Conservation (phyloP, 495 filamentous ascomycete genomes). For the Neurospora sp. region DNA sequence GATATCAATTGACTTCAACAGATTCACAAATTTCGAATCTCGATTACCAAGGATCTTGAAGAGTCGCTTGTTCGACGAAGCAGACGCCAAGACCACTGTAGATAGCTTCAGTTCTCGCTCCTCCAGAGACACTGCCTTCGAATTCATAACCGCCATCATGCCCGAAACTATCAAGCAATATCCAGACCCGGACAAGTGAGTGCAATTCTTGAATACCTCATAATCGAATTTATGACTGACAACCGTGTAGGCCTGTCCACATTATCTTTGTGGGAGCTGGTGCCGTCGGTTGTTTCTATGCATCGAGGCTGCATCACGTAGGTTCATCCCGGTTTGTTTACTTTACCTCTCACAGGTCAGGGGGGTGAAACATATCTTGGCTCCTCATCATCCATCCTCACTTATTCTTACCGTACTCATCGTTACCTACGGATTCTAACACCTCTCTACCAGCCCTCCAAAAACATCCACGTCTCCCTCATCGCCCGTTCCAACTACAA, state of each 20-base stretch:
- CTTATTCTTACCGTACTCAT: neutral
- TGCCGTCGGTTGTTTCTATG: constrained; percentile 51
- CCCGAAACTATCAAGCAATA: constrained; percentile 9
- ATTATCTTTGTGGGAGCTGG: constrained; percentile 49
- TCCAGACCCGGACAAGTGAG: constrained; percentile 16
- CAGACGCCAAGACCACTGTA: neutral
- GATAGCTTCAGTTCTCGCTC: neutral
- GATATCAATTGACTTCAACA: neutral
- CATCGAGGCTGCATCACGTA: constrained; percentile 43
- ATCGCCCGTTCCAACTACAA: constrained; percentile 48
- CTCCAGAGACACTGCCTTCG: neutral
- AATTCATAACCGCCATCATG: constrained; percentile 6
- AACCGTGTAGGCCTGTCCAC: constrained; percentile 28
- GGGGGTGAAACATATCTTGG: neutral
- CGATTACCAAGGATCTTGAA: neutral
- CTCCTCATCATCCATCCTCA: neutral
- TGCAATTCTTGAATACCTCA: neutral
- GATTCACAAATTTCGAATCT: neutral
- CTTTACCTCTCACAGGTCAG: neutral
- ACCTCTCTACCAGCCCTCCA: constrained; percentile 19
- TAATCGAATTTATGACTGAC: constrained; percentile 1
- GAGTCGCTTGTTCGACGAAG: neutral
- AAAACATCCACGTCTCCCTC: constrained; percentile 35
- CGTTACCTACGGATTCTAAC: neutral
- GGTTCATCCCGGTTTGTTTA: constrained; percentile 3